Percentiles rank a stretch among this genome's conserved stretches.
Evolutionary conservation across 2,329 filamentous ascomycete genomes (phyloP).

Genomic region (Pseudogymnoascus sp.): DNA sequence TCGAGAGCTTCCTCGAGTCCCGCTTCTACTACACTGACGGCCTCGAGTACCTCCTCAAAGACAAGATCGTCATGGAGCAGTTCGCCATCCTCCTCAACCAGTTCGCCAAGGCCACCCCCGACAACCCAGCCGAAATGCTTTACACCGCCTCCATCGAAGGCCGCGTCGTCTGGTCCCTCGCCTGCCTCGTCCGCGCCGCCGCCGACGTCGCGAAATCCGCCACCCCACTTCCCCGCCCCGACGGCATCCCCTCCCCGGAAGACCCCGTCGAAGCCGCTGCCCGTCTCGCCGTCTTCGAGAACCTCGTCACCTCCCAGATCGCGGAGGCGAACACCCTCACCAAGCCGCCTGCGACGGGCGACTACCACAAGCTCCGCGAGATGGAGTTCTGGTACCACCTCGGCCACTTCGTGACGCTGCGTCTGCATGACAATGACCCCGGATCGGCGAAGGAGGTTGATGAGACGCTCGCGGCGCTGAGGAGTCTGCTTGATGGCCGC

Average conservation of each 20-base stretch:
- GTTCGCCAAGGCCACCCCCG: slow-evolving; percentile 40
- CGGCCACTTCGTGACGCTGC: slow-evolving; percentile 60
- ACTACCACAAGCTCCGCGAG: slow-evolving; percentile 51
- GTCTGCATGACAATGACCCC: slow-evolving; percentile 45
- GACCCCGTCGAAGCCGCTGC: slow-evolving; percentile 56
- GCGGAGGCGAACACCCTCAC: slow-evolving; percentile 50
- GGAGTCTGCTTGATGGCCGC: slow-evolving; percentile 64
- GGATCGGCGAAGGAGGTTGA: slow-evolving; percentile 52
- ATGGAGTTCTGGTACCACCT: slow-evolving; percentile 77
- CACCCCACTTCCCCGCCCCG: slow-evolving; percentile 12
- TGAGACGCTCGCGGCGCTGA: slow-evolving; percentile 54
- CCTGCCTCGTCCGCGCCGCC: slow-evolving; percentile 32
- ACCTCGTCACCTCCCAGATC: slow-evolving; percentile 64
- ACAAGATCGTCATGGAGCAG: slow-evolving; percentile 54
- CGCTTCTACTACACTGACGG: slow-evolving; percentile 62
- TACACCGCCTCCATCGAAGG: slow-evolving; percentile 48
- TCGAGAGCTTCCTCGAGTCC: slow-evolving; percentile 73
- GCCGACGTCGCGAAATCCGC: slow-evolving; percentile 23
- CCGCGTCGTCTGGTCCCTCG: slow-evolving; percentile 51
- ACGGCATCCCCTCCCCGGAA: slow-evolving; percentile 42
- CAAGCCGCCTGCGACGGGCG: slow-evolving; percentile 40
- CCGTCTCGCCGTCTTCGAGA: slow-evolving; percentile 67
- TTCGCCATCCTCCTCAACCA: slow-evolving; percentile 57
- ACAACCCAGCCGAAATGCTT: slow-evolving; percentile 44
- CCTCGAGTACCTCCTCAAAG: slow-evolving; percentile 35